Evolutionary conservation across 495 filamentous ascomycete species (phyloP).

Genomic region (Penicillium bovifimosum): DNA sequence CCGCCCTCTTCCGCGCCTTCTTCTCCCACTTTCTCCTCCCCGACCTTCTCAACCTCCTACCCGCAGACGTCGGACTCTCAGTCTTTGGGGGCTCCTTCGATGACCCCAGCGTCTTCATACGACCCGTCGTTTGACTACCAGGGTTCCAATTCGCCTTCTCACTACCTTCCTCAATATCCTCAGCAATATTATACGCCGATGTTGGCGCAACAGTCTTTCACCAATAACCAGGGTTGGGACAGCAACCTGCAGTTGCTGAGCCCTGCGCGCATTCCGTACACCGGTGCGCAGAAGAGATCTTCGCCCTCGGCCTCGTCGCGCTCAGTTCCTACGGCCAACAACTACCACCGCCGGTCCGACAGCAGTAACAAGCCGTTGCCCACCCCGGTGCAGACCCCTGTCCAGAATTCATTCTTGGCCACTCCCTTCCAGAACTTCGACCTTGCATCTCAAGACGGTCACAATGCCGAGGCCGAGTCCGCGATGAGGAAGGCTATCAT

Average conservation of each 20-base stretch:
- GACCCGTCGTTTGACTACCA: constrained; percentile 38
- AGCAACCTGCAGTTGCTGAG: constrained; percentile 38
- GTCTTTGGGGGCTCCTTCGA: constrained; percentile 42
- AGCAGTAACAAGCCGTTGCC: constrained; percentile 42
- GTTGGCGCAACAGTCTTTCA: constrained; percentile 39
- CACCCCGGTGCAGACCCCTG: constrained; percentile 43
- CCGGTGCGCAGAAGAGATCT: constrained; percentile 33
- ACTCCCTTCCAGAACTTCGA: constrained; percentile 46
- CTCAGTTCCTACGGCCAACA: constrained; percentile 22
- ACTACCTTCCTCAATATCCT: constrained; percentile 30
- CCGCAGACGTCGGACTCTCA: constrained; percentile 32
- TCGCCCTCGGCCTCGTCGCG: constrained; percentile 30
- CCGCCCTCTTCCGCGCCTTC: constrained; percentile 40
- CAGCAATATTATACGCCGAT: constrained; percentile 35
- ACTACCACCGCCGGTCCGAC: constrained; percentile 31
- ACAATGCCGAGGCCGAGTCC: constrained; percentile 40
- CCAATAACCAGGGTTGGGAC: constrained; percentile 40
- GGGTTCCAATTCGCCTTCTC: constrained; percentile 30
- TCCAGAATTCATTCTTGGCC: constrained; percentile 41
- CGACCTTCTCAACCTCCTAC: constrained; percentile 35
- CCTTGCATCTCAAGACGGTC: constrained; percentile 36
- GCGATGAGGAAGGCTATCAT: constrained; percentile 52
- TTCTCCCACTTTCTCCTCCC: constrained; percentile 40
- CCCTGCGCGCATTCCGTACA: constrained; percentile 34
- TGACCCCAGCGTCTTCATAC: constrained; percentile 44